phyloP scores from a whole-genome alignment of 1,284 basidiomycete species.

The Ceratobasidium papillatum region DNA sequence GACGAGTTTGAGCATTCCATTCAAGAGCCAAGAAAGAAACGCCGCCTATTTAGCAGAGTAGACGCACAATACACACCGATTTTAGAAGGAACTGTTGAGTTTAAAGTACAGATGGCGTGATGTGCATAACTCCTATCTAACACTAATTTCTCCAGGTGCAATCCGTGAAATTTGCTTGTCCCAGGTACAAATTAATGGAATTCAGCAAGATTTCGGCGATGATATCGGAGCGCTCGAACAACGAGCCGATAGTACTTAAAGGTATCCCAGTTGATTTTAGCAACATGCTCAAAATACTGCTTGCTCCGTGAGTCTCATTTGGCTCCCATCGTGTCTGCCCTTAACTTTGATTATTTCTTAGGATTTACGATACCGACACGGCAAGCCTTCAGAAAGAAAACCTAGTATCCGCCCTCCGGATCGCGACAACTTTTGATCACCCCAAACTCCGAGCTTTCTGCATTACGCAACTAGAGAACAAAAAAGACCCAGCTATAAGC shows the following conservation, averaged over 20 bases:
- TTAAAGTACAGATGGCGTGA: no score
- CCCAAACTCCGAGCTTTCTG: slow-evolving; percentile 57
- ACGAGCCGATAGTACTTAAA: background rate
- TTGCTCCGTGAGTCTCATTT: background rate
- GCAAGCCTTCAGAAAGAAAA: slow-evolving; percentile 46
- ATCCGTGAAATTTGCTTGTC: background rate
- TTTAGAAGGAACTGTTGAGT: no score
- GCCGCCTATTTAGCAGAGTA: no score
- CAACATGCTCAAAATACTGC: background rate
- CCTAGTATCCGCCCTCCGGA: slow-evolving; percentile 19
- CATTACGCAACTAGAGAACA: slow-evolving; percentile 54
- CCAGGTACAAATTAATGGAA: background rate
- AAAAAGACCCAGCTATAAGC: background rate
- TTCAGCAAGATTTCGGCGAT: no score
- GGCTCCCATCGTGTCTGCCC: background rate
- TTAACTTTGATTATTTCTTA: no score
- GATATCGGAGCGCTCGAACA: no score
- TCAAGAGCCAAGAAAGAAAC: no score
- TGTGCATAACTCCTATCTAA: no score
- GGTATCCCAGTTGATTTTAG: background rate
- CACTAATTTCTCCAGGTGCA: no score
- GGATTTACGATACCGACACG: slow-evolving; percentile 40
- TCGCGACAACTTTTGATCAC: slow-evolving; percentile 53
- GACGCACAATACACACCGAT: no score
- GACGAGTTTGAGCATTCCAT: no score